Percentiles rank a stretch among this genome's conserved stretches.
phyloP scores from a whole-genome alignment of 1,139 yeast species.

The Magnusiomyces suaveolens region DNA sequence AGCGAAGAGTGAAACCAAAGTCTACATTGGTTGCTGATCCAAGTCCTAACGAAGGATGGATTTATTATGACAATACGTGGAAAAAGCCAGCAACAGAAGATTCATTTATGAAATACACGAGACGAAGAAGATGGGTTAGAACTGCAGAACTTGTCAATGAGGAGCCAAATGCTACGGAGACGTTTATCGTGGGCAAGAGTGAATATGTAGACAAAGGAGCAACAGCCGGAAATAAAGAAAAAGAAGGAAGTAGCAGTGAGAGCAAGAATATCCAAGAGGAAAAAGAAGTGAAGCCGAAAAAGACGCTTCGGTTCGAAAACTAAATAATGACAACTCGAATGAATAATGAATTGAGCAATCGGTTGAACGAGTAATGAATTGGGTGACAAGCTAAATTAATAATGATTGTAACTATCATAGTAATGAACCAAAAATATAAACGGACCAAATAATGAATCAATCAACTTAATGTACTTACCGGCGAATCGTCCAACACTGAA shows the following conservation, averaged over 20 bases:
- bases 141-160: slow-evolving; percentile 67
- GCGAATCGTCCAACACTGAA: too few relatives aligned
- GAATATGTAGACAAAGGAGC: not conserved
- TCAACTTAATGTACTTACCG: too few relatives aligned
- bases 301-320: not conserved
- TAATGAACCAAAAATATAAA: too few relatives aligned
- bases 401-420: too few relatives aligned
- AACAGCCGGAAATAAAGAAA: not conserved
- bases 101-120: slow-evolving; percentile 78
- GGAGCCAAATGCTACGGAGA: not conserved
- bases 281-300: not conserved
- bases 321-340: not conserved
- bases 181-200: not conserved
- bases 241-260: not conserved
- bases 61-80: slow-evolving; percentile 91
- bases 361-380: too few relatives aligned
- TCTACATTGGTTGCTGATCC: slow-evolving; percentile 71
- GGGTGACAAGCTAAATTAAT: too few relatives aligned
- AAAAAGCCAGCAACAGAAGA: slow-evolving; percentile 83
- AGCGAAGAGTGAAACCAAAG: slow-evolving; percentile 37
- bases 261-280: not conserved
- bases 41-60: slow-evolving; percentile 68
- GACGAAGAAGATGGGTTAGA: slow-evolving; percentile 92
- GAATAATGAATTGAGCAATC: too few relatives aligned
- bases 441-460: too few relatives aligned